A percentile compares a stretch with the other conserved stretches of the same genome.
These are phyloP conservation scores for Penicillium fimorum DNA, from an alignment of 495 filamentous ascomycete genomes.

Conservation along the genomic window DNA sequence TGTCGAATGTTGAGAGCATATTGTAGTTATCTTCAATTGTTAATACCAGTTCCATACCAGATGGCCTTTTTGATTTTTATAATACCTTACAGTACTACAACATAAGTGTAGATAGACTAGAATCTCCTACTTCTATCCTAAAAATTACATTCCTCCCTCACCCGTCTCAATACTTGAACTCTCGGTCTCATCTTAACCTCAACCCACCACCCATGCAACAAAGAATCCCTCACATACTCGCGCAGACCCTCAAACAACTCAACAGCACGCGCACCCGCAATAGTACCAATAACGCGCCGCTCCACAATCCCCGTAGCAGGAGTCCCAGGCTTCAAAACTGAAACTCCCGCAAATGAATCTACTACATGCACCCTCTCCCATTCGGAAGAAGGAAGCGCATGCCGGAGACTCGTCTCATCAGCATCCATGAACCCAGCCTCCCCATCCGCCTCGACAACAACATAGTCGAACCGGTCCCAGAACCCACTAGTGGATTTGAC, in stretches of 20 bases:
- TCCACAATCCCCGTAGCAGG: constrained; percentile 32
- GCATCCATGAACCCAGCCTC: constrained; percentile 9
- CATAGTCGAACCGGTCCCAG: constrained; percentile 82
- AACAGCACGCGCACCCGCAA: constrained; percentile 26
- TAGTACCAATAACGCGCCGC: constrained; percentile 23
- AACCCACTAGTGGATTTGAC: constrained; percentile 61
- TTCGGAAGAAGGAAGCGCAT: constrained; percentile 24
- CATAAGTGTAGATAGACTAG: neutral
- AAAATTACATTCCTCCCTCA: constrained; percentile 3
- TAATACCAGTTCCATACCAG: constrained; percentile 6
- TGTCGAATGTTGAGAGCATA: constrained; percentile 9
- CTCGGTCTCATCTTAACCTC: constrained; percentile 43
- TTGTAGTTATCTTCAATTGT: constrained; percentile 6
- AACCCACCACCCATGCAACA: constrained; percentile 44
- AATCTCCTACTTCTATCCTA: neutral
- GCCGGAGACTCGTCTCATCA: constrained; percentile 19
- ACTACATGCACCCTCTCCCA: constrained; percentile 74
- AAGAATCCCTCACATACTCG: constrained; percentile 19
- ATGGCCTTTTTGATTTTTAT: constrained; percentile 10
- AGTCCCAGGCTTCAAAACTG: constrained; percentile 57
- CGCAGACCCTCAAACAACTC: constrained; percentile 23
- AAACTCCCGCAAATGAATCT: constrained; percentile 68
- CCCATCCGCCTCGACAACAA: constrained; percentile 64
- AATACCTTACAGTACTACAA: neutral
- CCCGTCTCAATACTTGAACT: constrained; percentile 35